Base-by-base conservation (phyloP, 805 yeast species). In the Scheffersomyces amazonensis region DNA sequence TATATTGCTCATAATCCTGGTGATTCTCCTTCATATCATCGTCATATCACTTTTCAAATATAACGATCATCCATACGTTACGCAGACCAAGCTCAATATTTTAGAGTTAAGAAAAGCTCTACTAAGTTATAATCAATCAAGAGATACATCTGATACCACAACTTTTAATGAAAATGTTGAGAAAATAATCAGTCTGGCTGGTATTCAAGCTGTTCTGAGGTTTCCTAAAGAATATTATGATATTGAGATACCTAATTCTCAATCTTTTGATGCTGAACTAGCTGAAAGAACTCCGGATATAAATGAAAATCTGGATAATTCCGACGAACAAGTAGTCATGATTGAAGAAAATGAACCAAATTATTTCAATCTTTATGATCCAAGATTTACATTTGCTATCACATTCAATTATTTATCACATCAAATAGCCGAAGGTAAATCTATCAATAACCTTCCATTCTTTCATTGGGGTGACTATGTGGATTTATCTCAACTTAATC, bases 391-490 rank as follows among this genome's bases (percentile, higher is more conserved):
- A 4, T 35, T 52, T 27, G 56, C 58, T 1, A 16, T 56, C 2
- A 8, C 57, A 9, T 37, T 55, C 8, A 35, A 50, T n/a, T 35
- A 54, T 33, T 32, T 61, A 6, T 35, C 46, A 1, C 32, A 47
- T 15, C 39, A 42, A 25, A 29, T 49, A n/a, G 39, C 25, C 12
- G 24, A 36, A 13, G 19, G 21, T 22, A 8, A 28, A 12, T 10
- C 30, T n/a, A 27, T 27, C 7, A 12, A 27, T 13, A 34, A 31
- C 8, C 16, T 55, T 11, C 53, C 64, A 1, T 46, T 37, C 36
- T 63, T 63, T 40, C 64, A 62, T 42, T 63, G 66, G 66, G 48
- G 50, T n/a, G 69, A 63, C 43, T 62, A 52, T 43, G 41, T 41
- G 6, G 62, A 61, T 36, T 41, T 59, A 36, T 43, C 62, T 2